Evolutionary conservation across 495 filamentous ascomycete species (phyloP), one percentile per base, ranked within the genome.

Genomic region (Viridothelium virens): DNA sequence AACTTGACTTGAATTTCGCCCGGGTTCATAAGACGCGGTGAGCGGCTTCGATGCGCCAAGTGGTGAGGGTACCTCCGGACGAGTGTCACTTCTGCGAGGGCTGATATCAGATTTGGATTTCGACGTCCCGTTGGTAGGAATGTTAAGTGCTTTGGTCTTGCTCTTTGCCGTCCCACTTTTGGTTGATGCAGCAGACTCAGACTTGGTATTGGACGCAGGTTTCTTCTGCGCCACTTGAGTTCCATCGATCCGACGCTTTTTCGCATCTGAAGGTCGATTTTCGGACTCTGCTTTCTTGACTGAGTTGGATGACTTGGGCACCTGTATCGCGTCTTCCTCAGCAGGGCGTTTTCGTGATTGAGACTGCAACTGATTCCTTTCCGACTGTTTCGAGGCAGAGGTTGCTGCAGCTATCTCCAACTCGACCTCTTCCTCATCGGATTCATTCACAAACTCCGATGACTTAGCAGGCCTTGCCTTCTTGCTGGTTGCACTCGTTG

Each of bases 391-490:
- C 36, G 66, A 61, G 25, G 65, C 68, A 41, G 44, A n/a, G 11
- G 53, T 59, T 14, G 53, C 53, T 14, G 31, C 31, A 7, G 36
- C 44, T 41, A 63, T 63, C n/a, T 63, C 70, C 33, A 68, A 63
- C 48, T 70, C 70, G n/a, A 63, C 66, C 78, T 86, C 84, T 12
- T 90, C 88, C 18, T 90, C 89, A 70, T 90, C 88, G 0, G 91
- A 93, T 67, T 90, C 86, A 56, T 86, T 78, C 16, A 95, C 84
- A 66, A 87, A 88, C 76, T 93, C 89, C 4, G 86, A 83, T 1
- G 91, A 95, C 66, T 88, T 87, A 71, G 31, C 25, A 9, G n/a
- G 25, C 31, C 36, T 59, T 36, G 83, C 78, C 67, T 85, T 85
- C 69, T 72, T 65, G 0, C 70, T 70, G 5, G 79, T 69, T 70